Conservation (phyloP, 2,329 filamentous ascomycete genomes). For the Phialocephala subalpina region DNA sequence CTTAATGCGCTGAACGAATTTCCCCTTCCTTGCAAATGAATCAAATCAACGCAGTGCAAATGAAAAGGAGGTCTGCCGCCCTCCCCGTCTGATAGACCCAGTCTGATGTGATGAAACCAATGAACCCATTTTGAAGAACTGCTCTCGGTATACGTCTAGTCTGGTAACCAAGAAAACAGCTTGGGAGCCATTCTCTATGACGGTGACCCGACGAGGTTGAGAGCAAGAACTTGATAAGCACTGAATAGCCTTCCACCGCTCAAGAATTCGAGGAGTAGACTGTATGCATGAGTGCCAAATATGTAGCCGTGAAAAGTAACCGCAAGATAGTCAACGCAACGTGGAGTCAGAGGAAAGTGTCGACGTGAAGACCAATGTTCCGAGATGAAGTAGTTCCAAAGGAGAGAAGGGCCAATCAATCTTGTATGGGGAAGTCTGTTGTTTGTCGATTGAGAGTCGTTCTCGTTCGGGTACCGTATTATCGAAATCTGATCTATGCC, state of each 20-base stretch:
- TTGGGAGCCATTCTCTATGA: slow-evolving; percentile 6
- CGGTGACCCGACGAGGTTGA: neutral
- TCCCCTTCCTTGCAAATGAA: neutral
- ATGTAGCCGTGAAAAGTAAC: neutral
- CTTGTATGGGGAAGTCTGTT: neutral
- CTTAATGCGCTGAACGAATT: slow-evolving; percentile 27
- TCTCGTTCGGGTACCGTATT: slow-evolving; percentile 4
- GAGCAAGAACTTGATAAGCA: neutral
- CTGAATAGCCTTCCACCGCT: neutral
- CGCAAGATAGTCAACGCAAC: neutral
- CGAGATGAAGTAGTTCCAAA: neutral
- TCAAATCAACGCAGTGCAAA: neutral
- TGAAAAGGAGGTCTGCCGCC: slow-evolving; percentile 9
- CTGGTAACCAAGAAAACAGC: neutral
- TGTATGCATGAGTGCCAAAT: neutral
- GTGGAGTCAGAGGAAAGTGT: neutral
- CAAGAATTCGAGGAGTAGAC: neutral
- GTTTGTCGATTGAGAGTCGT: slow-evolving; percentile 3
- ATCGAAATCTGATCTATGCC: slow-evolving; percentile 7
- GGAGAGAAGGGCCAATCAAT: neutral
- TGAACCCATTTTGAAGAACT: neutral
- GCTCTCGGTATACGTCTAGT: neutral
- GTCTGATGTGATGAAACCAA: neutral
- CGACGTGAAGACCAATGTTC: neutral
- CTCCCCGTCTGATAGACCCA: neutral